Conservation (phyloP, 75 land plant species). For the Picea glauca region DNA sequence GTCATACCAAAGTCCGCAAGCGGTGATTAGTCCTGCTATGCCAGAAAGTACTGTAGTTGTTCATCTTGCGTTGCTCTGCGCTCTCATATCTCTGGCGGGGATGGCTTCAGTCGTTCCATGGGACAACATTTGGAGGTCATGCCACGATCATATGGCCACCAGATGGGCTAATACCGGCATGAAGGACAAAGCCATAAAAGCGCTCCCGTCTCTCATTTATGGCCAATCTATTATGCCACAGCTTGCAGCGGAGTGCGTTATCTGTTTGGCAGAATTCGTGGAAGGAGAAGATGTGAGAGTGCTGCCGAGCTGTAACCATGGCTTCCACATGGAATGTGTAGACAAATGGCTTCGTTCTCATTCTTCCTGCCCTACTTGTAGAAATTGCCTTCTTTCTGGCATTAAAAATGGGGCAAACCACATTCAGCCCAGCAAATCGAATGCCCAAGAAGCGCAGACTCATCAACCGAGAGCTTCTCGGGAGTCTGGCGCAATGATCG, state of each 20-base stretch:
- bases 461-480: not conserved
- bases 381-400: constrained; percentile 1
- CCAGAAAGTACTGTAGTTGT: not conserved
- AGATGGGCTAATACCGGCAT: not conserved
- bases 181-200: not conserved
- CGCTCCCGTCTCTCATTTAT: not conserved
- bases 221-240: not conserved
- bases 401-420: not conserved
- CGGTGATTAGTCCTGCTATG: not conserved
- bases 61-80: not conserved
- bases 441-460: not conserved
- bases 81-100: not conserved
- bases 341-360: constrained; percentile 24
- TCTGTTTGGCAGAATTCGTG: constrained; percentile 37
- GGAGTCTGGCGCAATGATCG: too few relatives aligned
- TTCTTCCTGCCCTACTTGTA: constrained; percentile 34
- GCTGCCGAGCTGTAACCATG: constrained; percentile 26
- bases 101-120: not conserved
- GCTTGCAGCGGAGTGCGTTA: constrained; percentile 20
- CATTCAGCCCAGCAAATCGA: not conserved
- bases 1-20: not conserved
- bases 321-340: constrained; percentile 31
- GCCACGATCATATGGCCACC: not conserved
- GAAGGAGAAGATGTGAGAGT: constrained; percentile 25
- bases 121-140: not conserved